Conservation (phyloP, 345 rosid species). For the Limnanthes douglasii region DNA sequence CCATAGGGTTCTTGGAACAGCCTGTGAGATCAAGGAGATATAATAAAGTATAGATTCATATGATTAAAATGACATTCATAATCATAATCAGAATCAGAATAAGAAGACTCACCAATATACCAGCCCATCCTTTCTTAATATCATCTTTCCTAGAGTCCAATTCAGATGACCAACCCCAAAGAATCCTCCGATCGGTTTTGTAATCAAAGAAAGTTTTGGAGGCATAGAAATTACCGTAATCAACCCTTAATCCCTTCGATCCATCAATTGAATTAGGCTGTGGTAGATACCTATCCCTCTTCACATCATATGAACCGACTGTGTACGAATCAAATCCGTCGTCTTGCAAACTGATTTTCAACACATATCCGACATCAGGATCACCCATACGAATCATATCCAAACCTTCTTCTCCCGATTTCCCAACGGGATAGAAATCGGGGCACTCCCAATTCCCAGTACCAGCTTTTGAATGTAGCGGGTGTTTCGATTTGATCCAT, state of each 20-base stretch:
- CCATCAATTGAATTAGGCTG: constrained; percentile 30
- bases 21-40: not conserved
- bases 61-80: no score
- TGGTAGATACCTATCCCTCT: constrained; percentile 24
- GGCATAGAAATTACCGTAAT: constrained; percentile 52
- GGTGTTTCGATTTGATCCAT: constrained; percentile 41
- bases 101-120: constrained; percentile 32
- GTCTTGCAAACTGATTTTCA: constrained; percentile 43
- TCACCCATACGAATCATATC: constrained; percentile 11
- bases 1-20: constrained; percentile 47
- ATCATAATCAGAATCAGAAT: no score
- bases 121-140: constrained; percentile 42
- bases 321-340: constrained; percentile 49
- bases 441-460: constrained; percentile 69
- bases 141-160: constrained; percentile 18
- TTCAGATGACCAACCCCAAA: constrained; percentile 60
- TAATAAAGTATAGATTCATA: no score
- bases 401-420: constrained; percentile 13
- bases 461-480: constrained; percentile 17
- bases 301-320: constrained; percentile 21
- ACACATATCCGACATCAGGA: constrained; percentile 14
- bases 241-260: constrained; percentile 39
- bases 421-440: constrained; percentile 41
- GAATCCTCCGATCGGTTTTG: constrained; percentile 20
- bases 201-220: constrained; percentile 45